Conservation (phyloP, 495 filamentous ascomycete genomes). For the Hyaloscypha bicolor region DNA sequence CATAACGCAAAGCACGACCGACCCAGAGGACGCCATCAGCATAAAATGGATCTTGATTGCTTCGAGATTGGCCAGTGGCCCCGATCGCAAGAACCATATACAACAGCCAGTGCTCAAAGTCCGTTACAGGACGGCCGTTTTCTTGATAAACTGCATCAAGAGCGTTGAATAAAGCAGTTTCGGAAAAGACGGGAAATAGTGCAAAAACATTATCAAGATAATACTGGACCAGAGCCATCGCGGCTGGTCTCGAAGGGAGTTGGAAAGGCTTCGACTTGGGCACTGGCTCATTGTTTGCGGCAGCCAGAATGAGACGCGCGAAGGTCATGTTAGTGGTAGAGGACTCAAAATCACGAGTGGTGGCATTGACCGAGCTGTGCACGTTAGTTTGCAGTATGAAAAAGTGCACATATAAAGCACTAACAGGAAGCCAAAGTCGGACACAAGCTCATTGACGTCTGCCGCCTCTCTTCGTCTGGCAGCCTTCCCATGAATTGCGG, state of each 20-base stretch:
- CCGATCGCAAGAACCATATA: slow-evolving; percentile 88
- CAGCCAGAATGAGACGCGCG: slow-evolving; percentile 76
- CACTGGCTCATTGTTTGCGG: slow-evolving; percentile 66
- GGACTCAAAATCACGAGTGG: slow-evolving; percentile 87
- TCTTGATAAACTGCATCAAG: slow-evolving; percentile 74
- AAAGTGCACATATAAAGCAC: slow-evolving; percentile 29
- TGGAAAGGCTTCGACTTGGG: slow-evolving; percentile 56
- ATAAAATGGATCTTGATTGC: slow-evolving; percentile 63
- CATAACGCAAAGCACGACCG: slow-evolving; percentile 68
- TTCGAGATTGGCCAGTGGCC: slow-evolving; percentile 70
- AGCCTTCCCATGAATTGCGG: slow-evolving; percentile 61
- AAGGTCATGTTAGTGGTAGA: slow-evolving; percentile 85
- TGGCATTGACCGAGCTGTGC: slow-evolving; percentile 82
- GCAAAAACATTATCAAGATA: slow-evolving; percentile 82
- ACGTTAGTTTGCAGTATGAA: slow-evolving; percentile 13
- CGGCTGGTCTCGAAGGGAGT: slow-evolving; percentile 67
- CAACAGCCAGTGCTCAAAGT: slow-evolving; percentile 80
- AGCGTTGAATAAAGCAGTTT: slow-evolving; percentile 71
- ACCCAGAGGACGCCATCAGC: slow-evolving; percentile 67
- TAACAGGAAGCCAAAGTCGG: slow-evolving; percentile 79
- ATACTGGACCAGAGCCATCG: slow-evolving; percentile 69
- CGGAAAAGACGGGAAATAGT: slow-evolving; percentile 78
- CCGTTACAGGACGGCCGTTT: slow-evolving; percentile 60
- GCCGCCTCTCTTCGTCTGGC: slow-evolving; percentile 64
- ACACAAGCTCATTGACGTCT: slow-evolving; percentile 78